Percentiles rank a stretch among this genome's conserved stretches.
Conservation (phyloP, 495 filamentous ascomycete genomes). For the Penicillium tannophilum region DNA sequence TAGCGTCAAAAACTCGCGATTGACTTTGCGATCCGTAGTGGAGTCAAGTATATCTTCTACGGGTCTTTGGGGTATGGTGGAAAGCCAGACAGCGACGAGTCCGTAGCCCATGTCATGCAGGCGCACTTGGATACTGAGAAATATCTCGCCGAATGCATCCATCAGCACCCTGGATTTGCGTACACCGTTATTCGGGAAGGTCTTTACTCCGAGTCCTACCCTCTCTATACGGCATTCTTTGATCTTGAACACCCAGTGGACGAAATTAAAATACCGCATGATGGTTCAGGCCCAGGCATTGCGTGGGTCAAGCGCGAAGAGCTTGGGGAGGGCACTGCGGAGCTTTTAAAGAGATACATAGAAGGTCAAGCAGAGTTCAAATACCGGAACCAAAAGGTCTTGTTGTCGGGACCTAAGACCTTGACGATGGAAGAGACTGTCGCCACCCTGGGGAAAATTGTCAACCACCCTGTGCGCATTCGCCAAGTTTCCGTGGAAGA, state of each 20-base stretch:
- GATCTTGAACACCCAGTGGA: slow-evolving; percentile 22
- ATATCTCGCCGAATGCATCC: slow-evolving; percentile 44
- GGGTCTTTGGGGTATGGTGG: slow-evolving; percentile 56
- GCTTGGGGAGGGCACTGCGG: slow-evolving; percentile 45
- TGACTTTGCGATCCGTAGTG: slow-evolving; percentile 30
- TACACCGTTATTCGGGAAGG: slow-evolving; percentile 60
- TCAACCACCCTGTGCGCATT: slow-evolving; percentile 31
- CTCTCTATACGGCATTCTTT: slow-evolving; percentile 63
- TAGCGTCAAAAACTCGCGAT: too few relatives aligned
- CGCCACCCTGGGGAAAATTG: slow-evolving; percentile 28
- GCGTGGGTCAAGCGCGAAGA: slow-evolving; percentile 50
- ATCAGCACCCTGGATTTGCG: slow-evolving; percentile 21
- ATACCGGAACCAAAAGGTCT: slow-evolving; percentile 29
- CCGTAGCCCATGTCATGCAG: slow-evolving; percentile 57
- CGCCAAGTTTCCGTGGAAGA: slow-evolving; percentile 40
- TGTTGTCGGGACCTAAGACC: slow-evolving; percentile 38
- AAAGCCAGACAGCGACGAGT: slow-evolving; percentile 33
- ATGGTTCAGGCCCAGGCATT: slow-evolving; percentile 39
- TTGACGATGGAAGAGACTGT: slow-evolving; percentile 41
- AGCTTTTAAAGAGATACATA: slow-evolving; percentile 34
- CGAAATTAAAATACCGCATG: slow-evolving; percentile 46
- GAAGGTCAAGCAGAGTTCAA: neutral
- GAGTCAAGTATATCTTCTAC: slow-evolving; percentile 62
- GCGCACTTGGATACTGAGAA: slow-evolving; percentile 62
- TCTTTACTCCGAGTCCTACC: slow-evolving; percentile 62